Base-by-base conservation (phyloP, 2,329 filamentous ascomycete genomes). In the Myriangium duriaei region DNA sequence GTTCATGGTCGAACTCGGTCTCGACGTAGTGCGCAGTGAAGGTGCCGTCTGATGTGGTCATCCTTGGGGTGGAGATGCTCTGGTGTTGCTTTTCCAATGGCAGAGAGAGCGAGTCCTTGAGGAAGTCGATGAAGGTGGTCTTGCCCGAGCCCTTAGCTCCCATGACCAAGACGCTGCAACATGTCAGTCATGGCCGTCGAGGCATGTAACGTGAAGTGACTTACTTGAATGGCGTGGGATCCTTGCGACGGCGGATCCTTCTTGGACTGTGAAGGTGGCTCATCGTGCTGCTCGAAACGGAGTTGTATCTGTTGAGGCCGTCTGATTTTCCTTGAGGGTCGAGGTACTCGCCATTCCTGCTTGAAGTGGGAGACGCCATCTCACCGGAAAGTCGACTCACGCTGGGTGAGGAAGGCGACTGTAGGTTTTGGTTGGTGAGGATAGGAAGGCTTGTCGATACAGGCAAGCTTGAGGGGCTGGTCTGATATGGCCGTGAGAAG, bases 231-330 rank as follows among this genome's bases (percentile, higher is more conserved):
- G 91, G 86, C 9, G 88, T 95, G 6, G 91, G 91, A 55, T 98
- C 91, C 69, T 94, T 96, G 65, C 91, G 79, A 67, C 88, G 81
- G 51, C 91, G 79, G 48, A 96, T 79, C 56, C 87, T 78, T 48
- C 91, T 78, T 46, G 91, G 88, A 59, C 81, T 94, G 66, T 94
- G 94, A 64, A 94, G 76, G 43, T 84, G 81, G 67, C 84, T 94
- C 48, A 88, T 74, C 38, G 83, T 81, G 61, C 82, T 92, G 64
- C 83, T 93, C 41, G 86, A 85, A 60, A 88, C 86, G 63, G 95
- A 96, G 65, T 87, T 95, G 64, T 93, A 94, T 48, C 91, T 81
- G 61, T 96, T 80, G 84, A 96, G 95, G 69, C 88, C 95, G 66
- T 92, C 84, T 24, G 81, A 79, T 46, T 83, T 74, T 32, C 81